Conservation (phyloP, 495 filamentous ascomycete species). For the Penicillium herquei region DNA sequence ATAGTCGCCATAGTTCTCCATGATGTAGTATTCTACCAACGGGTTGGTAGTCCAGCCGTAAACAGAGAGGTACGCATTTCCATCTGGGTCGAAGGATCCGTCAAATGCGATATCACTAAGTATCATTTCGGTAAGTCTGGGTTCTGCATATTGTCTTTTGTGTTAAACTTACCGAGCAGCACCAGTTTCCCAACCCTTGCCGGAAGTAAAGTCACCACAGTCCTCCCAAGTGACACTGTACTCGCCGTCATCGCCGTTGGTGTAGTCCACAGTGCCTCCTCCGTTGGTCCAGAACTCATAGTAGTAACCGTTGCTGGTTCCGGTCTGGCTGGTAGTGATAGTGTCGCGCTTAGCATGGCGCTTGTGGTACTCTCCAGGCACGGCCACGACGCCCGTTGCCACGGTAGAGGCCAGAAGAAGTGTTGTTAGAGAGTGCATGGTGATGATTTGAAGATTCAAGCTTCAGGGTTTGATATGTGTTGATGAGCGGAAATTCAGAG, state of each 20-base stretch:
- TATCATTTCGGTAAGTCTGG: background rate
- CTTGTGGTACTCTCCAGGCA: constrained; percentile 4
- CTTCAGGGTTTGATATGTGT: background rate
- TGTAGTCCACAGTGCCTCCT: constrained; percentile 51
- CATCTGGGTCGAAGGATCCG: constrained; percentile 53
- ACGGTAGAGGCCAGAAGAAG: background rate
- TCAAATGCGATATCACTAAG: constrained; percentile 52
- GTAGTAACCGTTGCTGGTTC: constrained; percentile 58
- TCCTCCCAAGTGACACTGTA: constrained; percentile 56
- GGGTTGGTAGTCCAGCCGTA: constrained; percentile 65
- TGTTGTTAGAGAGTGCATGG: background rate
- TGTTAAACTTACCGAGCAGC: constrained; percentile 31
- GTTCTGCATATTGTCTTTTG: background rate
- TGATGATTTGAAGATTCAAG: background rate
- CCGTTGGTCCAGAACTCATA: constrained; percentile 65
- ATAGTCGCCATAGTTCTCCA: constrained; percentile 57
- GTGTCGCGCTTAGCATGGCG: constrained; percentile 1
- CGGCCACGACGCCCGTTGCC: background rate
- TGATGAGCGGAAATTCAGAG: background rate
- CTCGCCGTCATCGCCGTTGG: constrained; percentile 54
- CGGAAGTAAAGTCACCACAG: constrained; percentile 59
- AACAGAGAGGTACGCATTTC: constrained; percentile 59
- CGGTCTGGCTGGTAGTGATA: constrained; percentile 30
- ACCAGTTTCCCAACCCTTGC: constrained; percentile 62
- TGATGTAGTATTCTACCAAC: constrained; percentile 64